phyloP scores from a whole-genome alignment of 139 green algal species.

The Coelastrella sp. region DNA sequence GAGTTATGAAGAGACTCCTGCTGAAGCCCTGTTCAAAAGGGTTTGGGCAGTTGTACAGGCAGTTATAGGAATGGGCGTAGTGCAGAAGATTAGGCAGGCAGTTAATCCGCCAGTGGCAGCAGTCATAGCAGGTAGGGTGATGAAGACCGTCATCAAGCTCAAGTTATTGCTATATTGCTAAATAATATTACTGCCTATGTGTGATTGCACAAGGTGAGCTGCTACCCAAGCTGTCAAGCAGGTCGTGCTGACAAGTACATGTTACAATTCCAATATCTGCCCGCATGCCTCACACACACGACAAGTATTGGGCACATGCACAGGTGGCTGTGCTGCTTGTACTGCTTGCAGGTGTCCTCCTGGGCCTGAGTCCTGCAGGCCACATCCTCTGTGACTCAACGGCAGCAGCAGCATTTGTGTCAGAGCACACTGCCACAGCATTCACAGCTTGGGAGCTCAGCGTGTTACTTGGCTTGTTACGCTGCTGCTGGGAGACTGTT shows the following conservation, averaged over 20 bases:
- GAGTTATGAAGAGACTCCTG: constrained; percentile 7
- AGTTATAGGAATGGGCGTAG: neutral
- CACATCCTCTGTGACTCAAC: neutral
- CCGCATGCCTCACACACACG: too few species aligned
- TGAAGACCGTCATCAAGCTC: neutral
- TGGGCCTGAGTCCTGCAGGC: constrained; percentile 40
- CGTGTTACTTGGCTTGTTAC: constrained; percentile 19
- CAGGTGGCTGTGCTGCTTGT: neutral
- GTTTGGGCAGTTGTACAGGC: neutral
- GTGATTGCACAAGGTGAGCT: too few species aligned
- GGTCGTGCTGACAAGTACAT: too few species aligned
- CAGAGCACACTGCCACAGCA: neutral
- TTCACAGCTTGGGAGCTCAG: constrained; percentile 46
- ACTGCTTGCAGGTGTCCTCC: constrained; percentile 20
- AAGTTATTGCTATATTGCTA: too few species aligned
- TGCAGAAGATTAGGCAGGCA: constrained; percentile 3
- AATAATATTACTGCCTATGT: too few species aligned
- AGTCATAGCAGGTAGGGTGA: constrained; percentile 15
- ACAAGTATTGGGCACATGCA: neutral
- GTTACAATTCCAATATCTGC: too few species aligned
- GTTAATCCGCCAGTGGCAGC: constrained; percentile 46
- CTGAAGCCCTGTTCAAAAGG: constrained; percentile 23
- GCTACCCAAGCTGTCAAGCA: too few species aligned
- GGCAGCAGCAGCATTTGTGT: constrained; percentile 14
- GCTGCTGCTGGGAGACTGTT: constrained; percentile 42